A percentile compares a stretch with the other conserved stretches of the same genome.
Conservation (phyloP, 169 alveolate genomes). For the Eimeria sp. region DNA sequence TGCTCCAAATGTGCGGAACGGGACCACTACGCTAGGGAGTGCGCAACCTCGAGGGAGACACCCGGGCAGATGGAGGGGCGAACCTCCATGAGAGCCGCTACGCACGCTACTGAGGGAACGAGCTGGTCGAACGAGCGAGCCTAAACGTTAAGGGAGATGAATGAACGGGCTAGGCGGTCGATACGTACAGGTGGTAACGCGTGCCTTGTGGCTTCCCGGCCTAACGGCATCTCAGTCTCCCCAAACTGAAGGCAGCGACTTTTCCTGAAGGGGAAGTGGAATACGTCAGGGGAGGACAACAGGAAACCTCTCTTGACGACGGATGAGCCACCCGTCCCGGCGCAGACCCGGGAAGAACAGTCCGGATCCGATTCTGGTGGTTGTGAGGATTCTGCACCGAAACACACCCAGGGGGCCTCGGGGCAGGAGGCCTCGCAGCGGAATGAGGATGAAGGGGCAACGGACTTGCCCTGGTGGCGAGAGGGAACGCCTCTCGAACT, state of each 20-base stretch:
- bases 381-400: neutral
- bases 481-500: neutral
- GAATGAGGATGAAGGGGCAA: neutral
- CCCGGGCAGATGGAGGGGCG: neutral
- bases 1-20: neutral
- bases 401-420: too few relatives aligned
- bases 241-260: too few relatives aligned
- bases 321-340: neutral
- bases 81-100: neutral
- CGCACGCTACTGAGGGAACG: neutral
- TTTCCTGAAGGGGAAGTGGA: neutral
- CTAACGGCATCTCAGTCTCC: neutral
- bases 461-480: neutral
- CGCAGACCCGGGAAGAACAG: neutral
- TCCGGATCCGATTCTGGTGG: neutral
- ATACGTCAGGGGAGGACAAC: neutral
- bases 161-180: neutral
- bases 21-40: slow-evolving; percentile 19
- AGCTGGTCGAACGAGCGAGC: neutral
- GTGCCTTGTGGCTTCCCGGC: neutral
- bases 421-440: neutral
- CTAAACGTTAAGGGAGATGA: slow-evolving; percentile 16
- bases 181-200: neutral
- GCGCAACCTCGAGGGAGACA: neutral
- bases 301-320: neutral